Conservation (phyloP, 768 basidiomycete species). For the Hericium erinaceus region DNA sequence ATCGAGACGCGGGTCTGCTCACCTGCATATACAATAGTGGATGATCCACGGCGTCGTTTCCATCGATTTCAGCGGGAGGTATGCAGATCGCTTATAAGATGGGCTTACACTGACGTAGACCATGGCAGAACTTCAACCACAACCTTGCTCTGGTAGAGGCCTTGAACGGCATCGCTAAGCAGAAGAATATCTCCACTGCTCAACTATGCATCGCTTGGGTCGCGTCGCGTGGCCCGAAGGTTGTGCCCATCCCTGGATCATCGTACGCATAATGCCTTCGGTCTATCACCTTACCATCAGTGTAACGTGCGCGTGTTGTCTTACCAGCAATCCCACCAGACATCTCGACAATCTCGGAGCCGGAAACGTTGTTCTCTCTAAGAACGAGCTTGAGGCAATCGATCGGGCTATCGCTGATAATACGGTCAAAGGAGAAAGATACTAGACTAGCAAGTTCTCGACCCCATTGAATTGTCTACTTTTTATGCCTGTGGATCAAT, state of each 20-base stretch:
- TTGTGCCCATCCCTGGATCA: conserved; percentile 40
- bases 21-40: conserved; percentile 19
- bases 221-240: conserved; percentile 23
- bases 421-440: too few species aligned
- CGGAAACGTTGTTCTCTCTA: too few species aligned
- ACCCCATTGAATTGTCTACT: too few species aligned
- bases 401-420: too few species aligned
- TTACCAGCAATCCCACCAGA: too few species aligned
- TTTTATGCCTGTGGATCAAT: too few species aligned
- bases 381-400: too few species aligned
- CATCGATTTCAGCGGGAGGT: conserved; percentile 32
- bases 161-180: conserved; percentile 29
- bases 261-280: conserved; percentile 20
- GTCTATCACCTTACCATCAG: too few species aligned
- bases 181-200: conserved; percentile 32
- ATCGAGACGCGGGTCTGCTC: neutral
- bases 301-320: too few species aligned
- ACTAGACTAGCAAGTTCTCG: too few species aligned
- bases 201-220: conserved; percentile 34
- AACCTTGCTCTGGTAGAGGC: conserved; percentile 35
- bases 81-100: conserved; percentile 10
- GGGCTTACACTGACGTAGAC: conserved; percentile 7
- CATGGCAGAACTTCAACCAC: conserved; percentile 27
- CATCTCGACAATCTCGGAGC: too few species aligned
- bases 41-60: conserved; percentile 25